Base-by-base conservation (phyloP, 2,329 filamentous ascomycete species). In the Cercospora brassicicola region DNA sequence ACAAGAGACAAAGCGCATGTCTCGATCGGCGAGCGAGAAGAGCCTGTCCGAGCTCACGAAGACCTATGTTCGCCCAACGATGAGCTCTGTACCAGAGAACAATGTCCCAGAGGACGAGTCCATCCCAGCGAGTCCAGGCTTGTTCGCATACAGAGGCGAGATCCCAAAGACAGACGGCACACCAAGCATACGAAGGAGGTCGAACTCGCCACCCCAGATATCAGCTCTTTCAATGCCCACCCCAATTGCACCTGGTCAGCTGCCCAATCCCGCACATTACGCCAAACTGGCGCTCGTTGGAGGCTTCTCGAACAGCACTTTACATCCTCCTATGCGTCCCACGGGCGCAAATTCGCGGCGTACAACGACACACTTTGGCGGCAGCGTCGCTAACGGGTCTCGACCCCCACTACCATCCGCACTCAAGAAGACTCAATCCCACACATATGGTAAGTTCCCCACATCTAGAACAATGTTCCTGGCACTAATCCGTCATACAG, bases 71-170 rank as follows among this genome's bases (percentile, higher is more conserved):
- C 64, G 68, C 9, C 73, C 73, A 11, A 39, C 67, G 15, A 74
- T 76, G 72, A 71, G 65, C 53, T 67, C 74, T 15, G 74, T 74
- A 55, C 74, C 71, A 4, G 74, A 76, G 66, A 60, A 73, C 67
- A 71, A 70, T 20, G 65, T 71, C 30, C 60, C 72, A 3, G 68
- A 67, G 7, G 69, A 72, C 20, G 59, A 68, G 7, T 36, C 48
- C 11, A 36, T 66, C n/a, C 67, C 70, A 20, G 64, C 61, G 2
- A 68, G 62, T 31, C 64, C 68, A 9, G 66, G 63, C 15, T 55
- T 71, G n/a, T 76, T 72, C 63, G 57, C 73, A 9, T 76, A 76
- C 70, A 73, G 73, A 62, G 75, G 74, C 63, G 72, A 71, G 4
- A 74, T 76, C 11, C 73, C 73, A 10, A 60, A 64, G 6, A 45